Conservation (phyloP, 768 basidiomycete species). For the Ephemerocybe angulata region DNA sequence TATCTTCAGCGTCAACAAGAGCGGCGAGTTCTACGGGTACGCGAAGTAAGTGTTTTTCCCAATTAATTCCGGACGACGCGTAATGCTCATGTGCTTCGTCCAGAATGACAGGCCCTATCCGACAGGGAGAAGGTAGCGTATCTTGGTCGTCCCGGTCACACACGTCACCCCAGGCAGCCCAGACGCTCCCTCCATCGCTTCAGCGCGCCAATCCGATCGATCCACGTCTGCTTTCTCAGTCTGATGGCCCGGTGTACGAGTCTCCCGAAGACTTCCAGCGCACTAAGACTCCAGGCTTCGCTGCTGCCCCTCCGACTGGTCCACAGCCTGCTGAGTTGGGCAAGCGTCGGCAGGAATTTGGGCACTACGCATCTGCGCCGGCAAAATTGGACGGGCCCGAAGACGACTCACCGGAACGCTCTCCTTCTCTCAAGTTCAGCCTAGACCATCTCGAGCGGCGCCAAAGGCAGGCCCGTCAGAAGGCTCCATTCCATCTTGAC, state of each 20-base stretch:
- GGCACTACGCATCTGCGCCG: conserved; percentile 44
- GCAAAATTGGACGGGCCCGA: conserved; percentile 43
- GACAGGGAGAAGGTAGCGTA: conserved; percentile 45
- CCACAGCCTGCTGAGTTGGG: too few species aligned
- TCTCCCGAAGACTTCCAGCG: neutral
- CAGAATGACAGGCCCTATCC: conserved; percentile 72
- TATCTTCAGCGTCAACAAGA: conserved; percentile 91
- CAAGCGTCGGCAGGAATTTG: neutral
- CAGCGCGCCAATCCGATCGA: neutral
- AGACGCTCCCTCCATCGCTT: conserved; percentile 2
- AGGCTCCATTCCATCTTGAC: conserved; percentile 35
- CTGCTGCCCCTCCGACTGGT: too few species aligned
- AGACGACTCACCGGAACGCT: conserved; percentile 25
- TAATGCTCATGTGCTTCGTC: neutral
- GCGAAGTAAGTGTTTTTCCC: conserved; percentile 52
- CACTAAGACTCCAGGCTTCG: too few species aligned
- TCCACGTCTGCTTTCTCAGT: neutral
- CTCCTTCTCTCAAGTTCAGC: conserved; percentile 27
- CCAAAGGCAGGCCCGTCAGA: neutral
- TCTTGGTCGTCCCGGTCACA: conserved; percentile 52
- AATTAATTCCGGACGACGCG: neutral
- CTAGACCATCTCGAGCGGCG: conserved; percentile 23
- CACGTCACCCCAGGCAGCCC: conserved; percentile 22
- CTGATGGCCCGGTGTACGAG: conserved; percentile 3
- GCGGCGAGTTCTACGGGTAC: conserved; percentile 93